Evolutionary conservation across 148 eudicot genomes (phyloP).

Genomic region (Spergularia bocconei): DNA sequence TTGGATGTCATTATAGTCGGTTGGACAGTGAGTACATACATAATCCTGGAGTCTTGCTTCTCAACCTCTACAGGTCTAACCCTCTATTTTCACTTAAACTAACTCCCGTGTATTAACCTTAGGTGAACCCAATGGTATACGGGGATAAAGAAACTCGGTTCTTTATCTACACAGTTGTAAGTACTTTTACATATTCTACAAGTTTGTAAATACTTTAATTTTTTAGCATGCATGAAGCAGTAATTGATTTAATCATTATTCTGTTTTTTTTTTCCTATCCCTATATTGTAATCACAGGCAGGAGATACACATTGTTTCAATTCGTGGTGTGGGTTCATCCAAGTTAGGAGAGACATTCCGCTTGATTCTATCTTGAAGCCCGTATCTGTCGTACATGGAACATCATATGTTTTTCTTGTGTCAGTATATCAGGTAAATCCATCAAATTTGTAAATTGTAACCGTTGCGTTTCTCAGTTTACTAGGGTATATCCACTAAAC

Average conservation of each 20-base stretch:
- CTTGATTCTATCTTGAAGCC: not conserved
- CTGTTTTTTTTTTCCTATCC: too few relatives aligned
- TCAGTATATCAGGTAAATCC: too few relatives aligned
- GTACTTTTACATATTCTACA: not conserved
- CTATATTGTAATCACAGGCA: not conserved
- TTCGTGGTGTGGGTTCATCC: slow-evolving; percentile 12
- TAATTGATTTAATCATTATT: not conserved
- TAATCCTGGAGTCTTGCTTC: not conserved
- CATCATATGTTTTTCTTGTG: too few relatives aligned
- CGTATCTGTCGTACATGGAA: not conserved
- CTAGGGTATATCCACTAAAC: too few relatives aligned
- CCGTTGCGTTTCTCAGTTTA: too few relatives aligned
- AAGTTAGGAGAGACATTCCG: not conserved
- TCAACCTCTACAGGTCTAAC: too few relatives aligned
- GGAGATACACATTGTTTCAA: slow-evolving; percentile 18
- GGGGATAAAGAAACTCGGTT: slow-evolving; percentile 22
- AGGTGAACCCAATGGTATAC: slow-evolving; percentile 30
- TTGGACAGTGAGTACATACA: slow-evolving; percentile 22
- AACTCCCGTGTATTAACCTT: not conserved
- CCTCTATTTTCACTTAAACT: not conserved
- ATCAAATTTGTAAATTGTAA: too few relatives aligned
- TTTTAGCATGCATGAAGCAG: not conserved
- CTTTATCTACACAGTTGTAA: slow-evolving; percentile 25
- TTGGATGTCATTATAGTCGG: slow-evolving; percentile 19
- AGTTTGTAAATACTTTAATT: not conserved